Conservation (phyloP, 352 stramenopile genomes). For the Globisporangium splendens region DNA sequence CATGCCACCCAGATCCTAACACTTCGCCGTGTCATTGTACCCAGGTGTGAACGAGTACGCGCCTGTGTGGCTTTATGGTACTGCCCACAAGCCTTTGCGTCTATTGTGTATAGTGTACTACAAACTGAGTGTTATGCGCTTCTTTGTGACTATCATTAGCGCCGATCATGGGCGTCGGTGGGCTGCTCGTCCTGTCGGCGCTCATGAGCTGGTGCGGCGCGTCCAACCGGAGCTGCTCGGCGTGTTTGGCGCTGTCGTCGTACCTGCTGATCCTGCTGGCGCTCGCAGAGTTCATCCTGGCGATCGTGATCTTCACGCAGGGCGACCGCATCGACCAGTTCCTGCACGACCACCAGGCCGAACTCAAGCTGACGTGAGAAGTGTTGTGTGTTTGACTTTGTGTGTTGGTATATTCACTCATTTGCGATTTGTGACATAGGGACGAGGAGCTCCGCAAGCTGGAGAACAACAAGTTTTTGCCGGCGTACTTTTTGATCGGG, state of each 20-base stretch:
- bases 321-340: conserved; percentile 62
- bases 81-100: neutral
- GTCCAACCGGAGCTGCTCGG: conserved; percentile 35
- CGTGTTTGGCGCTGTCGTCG: conserved; percentile 52
- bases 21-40: neutral
- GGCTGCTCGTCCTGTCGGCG: conserved; percentile 45
- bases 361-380: conserved; percentile 62
- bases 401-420: neutral
- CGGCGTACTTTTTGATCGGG: conserved; percentile 59
- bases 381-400: neutral
- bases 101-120: neutral
- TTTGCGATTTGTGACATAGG: conserved; percentile 8
- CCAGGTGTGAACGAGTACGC: conserved; percentile 59
- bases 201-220: conserved; percentile 69
- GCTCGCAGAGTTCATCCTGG: conserved; percentile 63
- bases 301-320: conserved; percentile 76
- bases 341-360: conserved; percentile 53
- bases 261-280: conserved; percentile 56
- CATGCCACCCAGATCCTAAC: neutral
- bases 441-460: conserved; percentile 50
- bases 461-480: conserved; percentile 70
- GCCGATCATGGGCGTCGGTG: conserved; percentile 53
- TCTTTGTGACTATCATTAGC: conserved; percentile 12
- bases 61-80: conserved; percentile 67
- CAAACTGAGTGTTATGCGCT: neutral